phyloP scores from a whole-genome alignment of 208 protist genomes.

The Balamuthia mandrillaris region DNA sequence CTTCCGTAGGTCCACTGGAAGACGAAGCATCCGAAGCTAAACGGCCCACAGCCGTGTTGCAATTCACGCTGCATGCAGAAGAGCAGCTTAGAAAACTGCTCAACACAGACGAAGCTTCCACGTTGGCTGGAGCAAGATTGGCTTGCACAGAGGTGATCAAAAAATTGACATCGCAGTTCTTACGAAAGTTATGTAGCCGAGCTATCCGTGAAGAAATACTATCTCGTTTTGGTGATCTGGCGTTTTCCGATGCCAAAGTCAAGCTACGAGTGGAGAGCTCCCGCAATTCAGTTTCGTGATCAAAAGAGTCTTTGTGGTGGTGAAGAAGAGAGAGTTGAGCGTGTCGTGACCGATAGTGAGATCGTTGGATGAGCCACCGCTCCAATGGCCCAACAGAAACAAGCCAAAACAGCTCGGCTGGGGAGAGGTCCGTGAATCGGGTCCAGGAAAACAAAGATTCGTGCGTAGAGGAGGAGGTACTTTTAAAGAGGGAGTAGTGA shows the following conservation, averaged over 20 bases:
- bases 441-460: conserved; percentile 11
- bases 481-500: background rate
- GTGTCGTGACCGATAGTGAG: background rate
- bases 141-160: too few relatives aligned
- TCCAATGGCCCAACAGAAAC: background rate
- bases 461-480: background rate
- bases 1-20: too few relatives aligned
- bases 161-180: too few relatives aligned
- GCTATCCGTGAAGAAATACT: background rate
- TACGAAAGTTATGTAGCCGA: too few relatives aligned
- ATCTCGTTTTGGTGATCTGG: background rate
- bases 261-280: background rate
- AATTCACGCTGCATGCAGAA: too few relatives aligned
- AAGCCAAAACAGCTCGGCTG: conserved; percentile 18
- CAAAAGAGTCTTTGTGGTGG: background rate
- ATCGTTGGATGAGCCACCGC: background rate
- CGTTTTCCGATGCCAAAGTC: background rate
- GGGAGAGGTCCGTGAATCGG: conserved; percentile 36
- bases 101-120: too few relatives aligned
- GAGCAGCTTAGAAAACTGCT: too few relatives aligned
- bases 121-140: too few relatives aligned
- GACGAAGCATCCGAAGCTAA: too few relatives aligned
- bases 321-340: background rate
- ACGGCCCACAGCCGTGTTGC: too few relatives aligned
- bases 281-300: background rate